A percentile compares a stretch with the other conserved stretches of the same genome.
phyloP scores from a whole-genome alignment of 768 basidiomycete species.

The Holtermanniella nyarrowii region DNA sequence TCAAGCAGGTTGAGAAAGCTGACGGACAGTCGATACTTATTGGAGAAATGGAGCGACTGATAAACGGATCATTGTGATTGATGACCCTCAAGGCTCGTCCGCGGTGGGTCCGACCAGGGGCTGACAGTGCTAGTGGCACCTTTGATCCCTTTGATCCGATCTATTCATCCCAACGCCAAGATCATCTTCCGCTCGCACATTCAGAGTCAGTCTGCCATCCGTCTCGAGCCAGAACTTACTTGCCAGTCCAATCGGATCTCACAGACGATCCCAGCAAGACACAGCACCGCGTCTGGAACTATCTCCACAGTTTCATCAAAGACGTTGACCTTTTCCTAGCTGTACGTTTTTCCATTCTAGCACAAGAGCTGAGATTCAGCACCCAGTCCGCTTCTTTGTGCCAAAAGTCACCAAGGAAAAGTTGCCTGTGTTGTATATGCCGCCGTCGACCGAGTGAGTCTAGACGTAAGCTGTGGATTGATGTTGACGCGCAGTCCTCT shows the following conservation, averaged over 20 bases:
- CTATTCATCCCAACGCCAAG: conserved; percentile 69
- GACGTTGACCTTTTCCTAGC: conserved; percentile 78
- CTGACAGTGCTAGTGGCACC: conserved; percentile 53
- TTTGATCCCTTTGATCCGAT: conserved; percentile 82
- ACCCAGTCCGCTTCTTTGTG: conserved; percentile 89
- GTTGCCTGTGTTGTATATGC: conserved; percentile 37
- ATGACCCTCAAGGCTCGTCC: conserved; percentile 42
- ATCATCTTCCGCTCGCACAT: conserved; percentile 93
- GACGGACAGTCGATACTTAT: conserved; percentile 45
- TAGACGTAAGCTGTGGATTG: neutral
- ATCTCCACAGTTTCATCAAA: conserved; percentile 85
- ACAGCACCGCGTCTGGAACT: conserved; percentile 87
- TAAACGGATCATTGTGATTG: conserved; percentile 67
- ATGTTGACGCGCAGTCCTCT: conserved; percentile 45
- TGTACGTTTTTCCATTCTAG: conserved; percentile 45
- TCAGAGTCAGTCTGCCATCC: conserved; percentile 47
- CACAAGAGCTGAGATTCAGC: conserved; percentile 40
- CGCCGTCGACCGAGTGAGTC: conserved; percentile 23
- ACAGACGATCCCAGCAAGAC: conserved; percentile 70
- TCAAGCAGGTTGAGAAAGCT: neutral
- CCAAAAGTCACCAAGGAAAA: conserved; percentile 65
- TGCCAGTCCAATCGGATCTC: conserved; percentile 52
- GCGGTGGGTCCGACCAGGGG: neutral
- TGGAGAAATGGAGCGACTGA: conserved; percentile 83
- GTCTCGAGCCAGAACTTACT: neutral